Conservation (phyloP, 805 yeast genomes). For the Hanseniaspora lindneri region DNA sequence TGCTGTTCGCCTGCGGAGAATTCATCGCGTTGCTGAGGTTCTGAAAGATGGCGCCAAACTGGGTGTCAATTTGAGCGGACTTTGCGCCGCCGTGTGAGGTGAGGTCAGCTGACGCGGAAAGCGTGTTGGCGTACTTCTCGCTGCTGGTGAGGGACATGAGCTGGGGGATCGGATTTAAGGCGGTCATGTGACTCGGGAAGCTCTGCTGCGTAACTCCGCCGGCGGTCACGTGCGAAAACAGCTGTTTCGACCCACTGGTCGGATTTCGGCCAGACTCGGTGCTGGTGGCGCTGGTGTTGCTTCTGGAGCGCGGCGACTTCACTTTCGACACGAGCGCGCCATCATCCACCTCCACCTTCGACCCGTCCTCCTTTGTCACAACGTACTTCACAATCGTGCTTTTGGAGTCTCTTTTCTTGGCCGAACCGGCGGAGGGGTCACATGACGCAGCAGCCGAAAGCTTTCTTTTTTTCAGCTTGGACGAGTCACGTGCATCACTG, state of each 20-base stretch:
- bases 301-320: not conserved
- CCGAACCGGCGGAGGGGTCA: not conserved
- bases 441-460: not conserved
- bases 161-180: constrained; percentile 21
- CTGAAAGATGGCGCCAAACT: not conserved
- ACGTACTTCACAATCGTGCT: constrained; percentile 19
- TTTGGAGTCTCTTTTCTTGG: not conserved
- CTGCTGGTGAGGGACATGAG: constrained; percentile 26
- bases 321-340: constrained; percentile 7
- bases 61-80: too few relatives aligned
- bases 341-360: constrained; percentile 15
- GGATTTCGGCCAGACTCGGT: too few relatives aligned
- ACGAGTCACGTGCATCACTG: too few relatives aligned
- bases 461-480: not conserved
- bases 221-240: not conserved
- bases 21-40: not conserved
- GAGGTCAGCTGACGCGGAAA: constrained; percentile 18
- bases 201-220: constrained; percentile 18
- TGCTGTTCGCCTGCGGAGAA: constrained; percentile 20
- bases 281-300: constrained; percentile 4
- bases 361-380: constrained; percentile 19
- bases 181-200: constrained; percentile 23
- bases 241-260: not conserved
- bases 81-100: too few relatives aligned
- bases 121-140: constrained; percentile 23